Percentiles rank a stretch among this genome's conserved stretches.
phyloP scores from a whole-genome alignment of 805 yeast genomes.

The Nakazawaea peltata region DNA sequence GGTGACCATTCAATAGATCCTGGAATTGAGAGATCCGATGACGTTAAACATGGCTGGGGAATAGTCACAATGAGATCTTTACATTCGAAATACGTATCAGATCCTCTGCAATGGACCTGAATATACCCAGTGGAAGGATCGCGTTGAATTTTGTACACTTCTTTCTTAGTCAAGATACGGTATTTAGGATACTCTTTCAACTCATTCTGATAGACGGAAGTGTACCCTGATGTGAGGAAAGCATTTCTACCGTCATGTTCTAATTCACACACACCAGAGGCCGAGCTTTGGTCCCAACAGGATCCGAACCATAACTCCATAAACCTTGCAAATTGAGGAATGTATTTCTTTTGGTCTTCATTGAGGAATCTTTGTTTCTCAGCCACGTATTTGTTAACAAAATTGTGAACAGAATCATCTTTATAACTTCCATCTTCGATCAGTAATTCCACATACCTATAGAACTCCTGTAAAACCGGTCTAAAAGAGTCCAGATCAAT shows the following conservation, averaged over 20 bases:
- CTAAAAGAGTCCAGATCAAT: slow-evolving; percentile 43
- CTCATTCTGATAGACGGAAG: slow-evolving; percentile 23
- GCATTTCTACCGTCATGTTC: slow-evolving; percentile 70
- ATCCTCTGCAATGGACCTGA: slow-evolving; percentile 10
- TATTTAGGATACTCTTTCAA: slow-evolving; percentile 16
- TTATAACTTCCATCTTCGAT: slow-evolving; percentile 33
- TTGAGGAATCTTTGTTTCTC: slow-evolving; percentile 38
- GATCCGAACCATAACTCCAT: slow-evolving; percentile 75
- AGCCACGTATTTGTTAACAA: slow-evolving; percentile 37
- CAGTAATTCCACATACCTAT: slow-evolving; percentile 14
- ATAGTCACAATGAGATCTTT: slow-evolving; percentile 43
- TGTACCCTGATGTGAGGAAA: slow-evolving; percentile 52
- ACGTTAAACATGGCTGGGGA: slow-evolving; percentile 55
- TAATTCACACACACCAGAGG: slow-evolving; percentile 41
- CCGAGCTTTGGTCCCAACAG: slow-evolving; percentile 56
- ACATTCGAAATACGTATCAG: slow-evolving; percentile 2
- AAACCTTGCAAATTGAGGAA: slow-evolving; percentile 44
- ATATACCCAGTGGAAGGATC: slow-evolving; percentile 13
- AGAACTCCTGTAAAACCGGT: slow-evolving; percentile 24
- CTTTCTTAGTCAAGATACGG: slow-evolving; percentile 15
- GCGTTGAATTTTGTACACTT: slow-evolving; percentile 20
- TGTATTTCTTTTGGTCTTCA: slow-evolving; percentile 37
- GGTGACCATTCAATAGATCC: slow-evolving; percentile 9
- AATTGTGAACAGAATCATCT: slow-evolving; percentile 50
- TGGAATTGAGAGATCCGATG: slow-evolving; percentile 15